These are phyloP conservation scores for Lactarius quietus DNA, from an alignment of 768 basidiomycete species.

Conservation along the genomic window DNA sequence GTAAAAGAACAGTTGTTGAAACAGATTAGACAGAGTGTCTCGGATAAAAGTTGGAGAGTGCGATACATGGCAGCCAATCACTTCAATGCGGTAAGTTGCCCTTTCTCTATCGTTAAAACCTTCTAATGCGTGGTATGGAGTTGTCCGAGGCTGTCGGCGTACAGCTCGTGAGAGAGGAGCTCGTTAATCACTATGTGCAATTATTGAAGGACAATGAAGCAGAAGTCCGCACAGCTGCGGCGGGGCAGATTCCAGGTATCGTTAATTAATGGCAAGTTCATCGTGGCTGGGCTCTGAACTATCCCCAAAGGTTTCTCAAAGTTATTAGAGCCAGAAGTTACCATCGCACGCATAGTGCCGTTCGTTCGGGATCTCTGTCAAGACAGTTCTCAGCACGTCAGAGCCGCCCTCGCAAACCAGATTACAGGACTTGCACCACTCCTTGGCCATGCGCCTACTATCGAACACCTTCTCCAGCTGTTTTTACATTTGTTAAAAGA, in stretches of 20 bases:
- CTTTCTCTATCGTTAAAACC: conserved; percentile 1
- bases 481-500: conserved; percentile 97
- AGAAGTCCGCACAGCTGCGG: conserved; percentile 93
- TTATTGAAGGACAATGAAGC: conserved; percentile 98
- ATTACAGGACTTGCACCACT: conserved; percentile 95
- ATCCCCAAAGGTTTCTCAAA: conserved; percentile 78
- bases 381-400: conserved; percentile 94
- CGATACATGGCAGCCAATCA: conserved; percentile 98
- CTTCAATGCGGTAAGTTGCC: conserved; percentile 77
- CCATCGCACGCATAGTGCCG: conserved; percentile 88
- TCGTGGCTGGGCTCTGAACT: conserved; percentile 19
- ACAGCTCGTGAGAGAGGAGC: conserved; percentile 89
- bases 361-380: conserved; percentile 92
- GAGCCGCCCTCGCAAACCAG: conserved; percentile 92
- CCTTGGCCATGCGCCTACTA: conserved; percentile 88
- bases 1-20: conserved; percentile 86
- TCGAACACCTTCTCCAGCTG: conserved; percentile 93
- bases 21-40: conserved; percentile 82
- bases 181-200: conserved; percentile 89
- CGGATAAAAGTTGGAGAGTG: conserved; percentile 98
- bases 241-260: conserved; percentile 93
- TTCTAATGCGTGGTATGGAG: conserved; percentile 38
- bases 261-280: conserved; percentile 1
- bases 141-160: conserved; percentile 87
- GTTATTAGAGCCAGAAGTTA: conserved; percentile 88